These are phyloP conservation scores for Pythium volutum DNA, from an alignment of 352 stramenopile genomes.

Conservation along the genomic window DNA sequence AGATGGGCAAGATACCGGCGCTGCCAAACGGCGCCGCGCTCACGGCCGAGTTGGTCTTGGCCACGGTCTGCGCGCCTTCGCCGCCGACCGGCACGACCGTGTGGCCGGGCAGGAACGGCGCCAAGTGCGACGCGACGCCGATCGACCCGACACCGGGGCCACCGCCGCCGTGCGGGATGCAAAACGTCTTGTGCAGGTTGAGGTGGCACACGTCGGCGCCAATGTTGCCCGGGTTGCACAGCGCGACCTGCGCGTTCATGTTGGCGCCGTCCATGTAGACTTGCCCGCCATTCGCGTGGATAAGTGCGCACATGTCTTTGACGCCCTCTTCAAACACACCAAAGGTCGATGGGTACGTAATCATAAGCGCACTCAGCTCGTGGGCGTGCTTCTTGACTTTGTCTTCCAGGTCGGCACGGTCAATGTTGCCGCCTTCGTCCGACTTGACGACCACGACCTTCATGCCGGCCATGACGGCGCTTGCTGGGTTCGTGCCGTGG, in stretches of 20 bases:
- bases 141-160: slow-evolving; percentile 93
- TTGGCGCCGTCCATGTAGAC: slow-evolving; percentile 99
- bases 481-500: slow-evolving; percentile 98
- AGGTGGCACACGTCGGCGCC: slow-evolving; percentile 98
- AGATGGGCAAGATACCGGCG: slow-evolving; percentile 98
- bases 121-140: slow-evolving; percentile 93
- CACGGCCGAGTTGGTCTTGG: slow-evolving; percentile 83
- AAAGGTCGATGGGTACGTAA: slow-evolving; percentile 99
- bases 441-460: slow-evolving; percentile 97
- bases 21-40: slow-evolving; percentile 96
- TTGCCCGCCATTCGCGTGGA: slow-evolving; percentile 96
- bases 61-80: slow-evolving; percentile 68
- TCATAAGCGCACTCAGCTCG: slow-evolving; percentile 98
- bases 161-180: slow-evolving; percentile 98
- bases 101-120: slow-evolving; percentile 96
- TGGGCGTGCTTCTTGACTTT: slow-evolving; percentile 97
- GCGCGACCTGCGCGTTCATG: slow-evolving; percentile 99
- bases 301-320: slow-evolving; percentile 94
- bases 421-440: slow-evolving; percentile 95
- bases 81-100: slow-evolving; percentile 76
- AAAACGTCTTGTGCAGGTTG: slow-evolving; percentile 99
- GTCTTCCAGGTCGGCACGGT: slow-evolving; percentile 92
- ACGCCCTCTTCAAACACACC: slow-evolving; percentile 98
- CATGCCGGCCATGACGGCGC: slow-evolving; percentile 98
- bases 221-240: slow-evolving; percentile 96